Evolutionary conservation across 83 land plant genomes (phyloP).

Genomic region (Larix sibirica): DNA sequence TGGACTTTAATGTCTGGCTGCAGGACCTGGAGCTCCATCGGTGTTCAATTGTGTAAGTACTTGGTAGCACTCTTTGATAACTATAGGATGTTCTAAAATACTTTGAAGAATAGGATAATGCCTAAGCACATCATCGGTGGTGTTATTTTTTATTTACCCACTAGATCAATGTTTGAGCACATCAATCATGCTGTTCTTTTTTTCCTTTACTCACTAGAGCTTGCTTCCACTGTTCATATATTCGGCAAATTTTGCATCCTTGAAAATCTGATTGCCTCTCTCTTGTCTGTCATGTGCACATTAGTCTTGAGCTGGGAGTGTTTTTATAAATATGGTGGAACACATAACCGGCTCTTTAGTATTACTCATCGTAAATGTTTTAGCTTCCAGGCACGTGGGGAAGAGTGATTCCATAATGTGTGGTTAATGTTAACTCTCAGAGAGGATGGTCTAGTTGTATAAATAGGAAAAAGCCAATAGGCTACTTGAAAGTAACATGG

Average conservation of each 20-base stretch:
- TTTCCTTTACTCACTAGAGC: neutral
- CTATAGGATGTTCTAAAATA: no score
- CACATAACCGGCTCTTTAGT: neutral
- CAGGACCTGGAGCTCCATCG: slow-evolving; percentile 74
- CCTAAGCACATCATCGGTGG: no score
- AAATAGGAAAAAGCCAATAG: neutral
- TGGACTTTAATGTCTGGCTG: slow-evolving; percentile 10
- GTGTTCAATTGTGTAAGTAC: slow-evolving; percentile 67
- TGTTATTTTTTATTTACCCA: no score
- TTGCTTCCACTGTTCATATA: neutral
- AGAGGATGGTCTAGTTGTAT: neutral
- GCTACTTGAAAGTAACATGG: neutral
- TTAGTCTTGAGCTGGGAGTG: neutral
- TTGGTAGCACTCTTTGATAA: no score
- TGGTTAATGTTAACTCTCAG: no score
- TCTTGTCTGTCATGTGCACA: neutral
- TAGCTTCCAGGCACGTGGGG: neutral
- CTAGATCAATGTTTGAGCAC: no score
- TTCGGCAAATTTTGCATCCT: neutral
- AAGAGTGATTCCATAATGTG: neutral
- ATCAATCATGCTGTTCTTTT: no score
- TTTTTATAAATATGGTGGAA: neutral
- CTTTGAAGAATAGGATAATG: no score
- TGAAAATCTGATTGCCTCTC: neutral
- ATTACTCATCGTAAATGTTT: neutral